Evolutionary conservation across 1,139 yeast species (phyloP).

Genomic region (Yamadazyma songkhlaensis): DNA sequence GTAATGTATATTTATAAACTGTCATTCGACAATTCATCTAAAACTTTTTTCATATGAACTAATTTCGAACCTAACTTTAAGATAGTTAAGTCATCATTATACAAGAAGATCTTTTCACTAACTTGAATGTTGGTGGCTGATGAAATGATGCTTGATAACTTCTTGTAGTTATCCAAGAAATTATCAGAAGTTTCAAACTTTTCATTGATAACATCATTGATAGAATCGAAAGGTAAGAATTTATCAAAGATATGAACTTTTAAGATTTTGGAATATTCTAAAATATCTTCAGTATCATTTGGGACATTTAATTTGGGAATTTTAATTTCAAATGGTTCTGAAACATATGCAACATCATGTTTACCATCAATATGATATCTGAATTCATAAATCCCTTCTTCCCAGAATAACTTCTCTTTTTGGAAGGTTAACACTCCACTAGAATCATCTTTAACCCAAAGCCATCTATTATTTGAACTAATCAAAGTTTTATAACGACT

Average conservation of each 20-base stretch:
- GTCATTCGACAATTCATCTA: constrained; percentile 40
- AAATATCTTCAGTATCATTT: constrained; percentile 16
- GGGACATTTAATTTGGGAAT: constrained; percentile 43
- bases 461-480: constrained; percentile 73
- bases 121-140: constrained; percentile 38
- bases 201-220: constrained; percentile 26
- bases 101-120: constrained; percentile 36
- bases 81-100: constrained; percentile 30
- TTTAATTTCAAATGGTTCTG: constrained; percentile 69
- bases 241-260: constrained; percentile 31
- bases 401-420: constrained; percentile 56
- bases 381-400: constrained; percentile 72
- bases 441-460: constrained; percentile 38
- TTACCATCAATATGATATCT: constrained; percentile 70
- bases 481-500: constrained; percentile 59
- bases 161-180: constrained; percentile 31
- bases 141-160: constrained; percentile 34
- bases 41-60: constrained; percentile 38
- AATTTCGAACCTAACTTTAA: constrained; percentile 38
- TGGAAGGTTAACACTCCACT: constrained; percentile 53
- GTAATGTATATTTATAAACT: constrained; percentile 5
- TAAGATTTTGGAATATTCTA: constrained; percentile 30
- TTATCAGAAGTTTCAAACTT: constrained; percentile 26
- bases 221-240: constrained; percentile 23
- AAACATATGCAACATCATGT: constrained; percentile 67